Percentiles rank a stretch among this genome's conserved stretches.
Conservation (phyloP, 306 rosid genomes). For the Astragalus membranaceus region DNA sequence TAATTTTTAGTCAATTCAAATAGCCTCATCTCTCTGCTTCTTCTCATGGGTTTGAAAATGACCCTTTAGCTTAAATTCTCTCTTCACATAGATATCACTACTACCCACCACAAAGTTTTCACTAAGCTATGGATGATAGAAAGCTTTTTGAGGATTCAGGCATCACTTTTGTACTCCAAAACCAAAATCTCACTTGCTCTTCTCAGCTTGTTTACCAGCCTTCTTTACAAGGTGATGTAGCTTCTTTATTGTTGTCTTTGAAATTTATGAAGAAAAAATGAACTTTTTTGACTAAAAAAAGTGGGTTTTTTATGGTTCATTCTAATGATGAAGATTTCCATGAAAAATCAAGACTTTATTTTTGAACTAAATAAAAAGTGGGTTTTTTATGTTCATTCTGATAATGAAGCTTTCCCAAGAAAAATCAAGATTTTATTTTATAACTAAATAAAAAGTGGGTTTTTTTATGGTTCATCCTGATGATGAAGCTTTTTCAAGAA, state of each 20-base stretch:
- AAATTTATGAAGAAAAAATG: not conserved
- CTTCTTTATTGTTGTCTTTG: no score
- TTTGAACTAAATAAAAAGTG: not conserved
- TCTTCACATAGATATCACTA: not conserved
- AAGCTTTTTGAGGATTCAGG: constrained; percentile 37
- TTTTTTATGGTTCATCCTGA: no score
- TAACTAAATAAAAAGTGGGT: no score
- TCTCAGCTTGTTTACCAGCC: constrained; percentile 47
- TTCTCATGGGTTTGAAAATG: not conserved
- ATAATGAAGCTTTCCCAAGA: no score
- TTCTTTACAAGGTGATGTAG: constrained; percentile 47
- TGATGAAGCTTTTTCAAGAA: no score
- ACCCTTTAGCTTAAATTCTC: not conserved
- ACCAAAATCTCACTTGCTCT: constrained; percentile 44
- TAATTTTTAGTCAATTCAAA: constrained; percentile 20
- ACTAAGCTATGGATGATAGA: constrained; percentile 33
- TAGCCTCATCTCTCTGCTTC: not conserved
- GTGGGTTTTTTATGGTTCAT: not conserved
- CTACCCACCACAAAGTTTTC: not conserved
- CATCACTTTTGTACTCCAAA: constrained; percentile 36
- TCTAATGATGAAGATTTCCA: not conserved
- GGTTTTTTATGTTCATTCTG: no score
- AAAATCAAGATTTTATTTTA: not conserved
- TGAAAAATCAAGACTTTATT: not conserved
- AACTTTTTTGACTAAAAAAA: not conserved